Evolutionary conservation across 768 basidiomycete species (phyloP).

Genomic region (Albatrellus ellisii): DNA sequence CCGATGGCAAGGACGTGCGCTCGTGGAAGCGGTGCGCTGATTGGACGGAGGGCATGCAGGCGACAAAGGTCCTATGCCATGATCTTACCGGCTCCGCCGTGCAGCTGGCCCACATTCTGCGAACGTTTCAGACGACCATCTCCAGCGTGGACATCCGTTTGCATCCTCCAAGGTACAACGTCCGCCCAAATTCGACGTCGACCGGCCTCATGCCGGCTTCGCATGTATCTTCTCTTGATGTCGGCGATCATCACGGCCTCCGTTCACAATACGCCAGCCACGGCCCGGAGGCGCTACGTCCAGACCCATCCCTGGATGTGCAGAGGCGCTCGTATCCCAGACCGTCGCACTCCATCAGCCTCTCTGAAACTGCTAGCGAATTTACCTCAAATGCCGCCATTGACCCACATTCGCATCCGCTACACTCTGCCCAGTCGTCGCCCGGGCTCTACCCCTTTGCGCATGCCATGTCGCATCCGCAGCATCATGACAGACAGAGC

Average conservation of each 20-base stretch:
- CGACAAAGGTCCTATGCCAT: slow-evolving; percentile 47
- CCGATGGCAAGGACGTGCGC: slow-evolving; percentile 22
- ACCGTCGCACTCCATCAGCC: too few relatives aligned
- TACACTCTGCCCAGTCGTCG: too few relatives aligned
- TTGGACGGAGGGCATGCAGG: slow-evolving; percentile 68
- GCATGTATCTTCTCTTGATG: too few relatives aligned
- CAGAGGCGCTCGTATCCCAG: too few relatives aligned
- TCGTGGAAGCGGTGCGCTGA: slow-evolving; percentile 55
- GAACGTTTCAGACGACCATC: slow-evolving; percentile 12
- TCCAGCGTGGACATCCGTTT: slow-evolving; percentile 10
- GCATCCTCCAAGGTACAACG: slow-evolving; percentile 6
- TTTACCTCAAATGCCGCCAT: too few relatives aligned
- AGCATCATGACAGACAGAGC: background rate
- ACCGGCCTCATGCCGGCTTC: background rate
- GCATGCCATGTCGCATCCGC: too few relatives aligned
- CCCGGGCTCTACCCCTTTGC: too few relatives aligned
- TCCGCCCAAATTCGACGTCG: slow-evolving; percentile 8
- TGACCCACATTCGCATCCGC: too few relatives aligned
- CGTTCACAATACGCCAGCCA: too few relatives aligned
- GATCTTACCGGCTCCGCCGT: slow-evolving; percentile 49
- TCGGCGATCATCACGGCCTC: slow-evolving; percentile 6
- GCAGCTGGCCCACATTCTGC: slow-evolving; percentile 43
- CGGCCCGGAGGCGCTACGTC: too few relatives aligned
- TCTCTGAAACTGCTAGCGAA: too few relatives aligned
- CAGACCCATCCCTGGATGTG: too few relatives aligned